These are phyloP conservation scores for Morella rubra DNA, from an alignment of 306 rosid species.

Conservation along the genomic window DNA sequence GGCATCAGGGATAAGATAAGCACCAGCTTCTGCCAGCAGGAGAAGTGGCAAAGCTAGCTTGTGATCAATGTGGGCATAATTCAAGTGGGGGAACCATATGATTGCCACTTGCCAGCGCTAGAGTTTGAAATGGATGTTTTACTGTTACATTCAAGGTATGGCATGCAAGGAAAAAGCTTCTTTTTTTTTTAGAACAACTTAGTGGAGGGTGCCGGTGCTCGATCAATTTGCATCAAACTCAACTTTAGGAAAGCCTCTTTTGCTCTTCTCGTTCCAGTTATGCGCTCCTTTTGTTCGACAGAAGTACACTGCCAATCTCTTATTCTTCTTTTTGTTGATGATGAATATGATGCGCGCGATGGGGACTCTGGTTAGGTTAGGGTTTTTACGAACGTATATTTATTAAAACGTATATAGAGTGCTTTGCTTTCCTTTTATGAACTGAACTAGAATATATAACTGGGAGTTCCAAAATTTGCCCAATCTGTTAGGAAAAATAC, in stretches of 20 bases:
- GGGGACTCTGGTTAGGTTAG: not conserved
- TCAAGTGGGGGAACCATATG: constrained; percentile 23
- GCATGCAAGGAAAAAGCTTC: constrained; percentile 4
- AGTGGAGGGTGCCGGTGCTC: constrained; percentile 19
- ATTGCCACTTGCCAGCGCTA: constrained; percentile 24
- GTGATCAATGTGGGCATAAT: not conserved
- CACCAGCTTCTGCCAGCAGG: not conserved
- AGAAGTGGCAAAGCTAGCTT: not conserved
- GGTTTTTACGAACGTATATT: not conserved
- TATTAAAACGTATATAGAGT: too few species aligned
- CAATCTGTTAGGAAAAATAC: too few species aligned
- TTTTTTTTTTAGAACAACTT: constrained; percentile 12
- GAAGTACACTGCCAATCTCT: not conserved
- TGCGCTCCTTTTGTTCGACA: not conserved
- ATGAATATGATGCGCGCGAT: constrained; percentile 13
- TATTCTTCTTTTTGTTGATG: constrained; percentile 9
- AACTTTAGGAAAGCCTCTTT: constrained; percentile 8
- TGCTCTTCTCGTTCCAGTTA: constrained; percentile 7
- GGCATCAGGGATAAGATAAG: constrained; percentile 33
- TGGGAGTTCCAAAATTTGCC: too few species aligned
- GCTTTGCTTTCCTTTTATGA: too few species aligned
- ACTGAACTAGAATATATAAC: too few species aligned
- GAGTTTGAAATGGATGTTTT: constrained; percentile 28
- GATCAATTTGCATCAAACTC: constrained; percentile 5
- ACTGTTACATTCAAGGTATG: constrained; percentile 33